Conservation (phyloP, 2,329 filamentous ascomycete species). For the Rutstroemia sp. region DNA sequence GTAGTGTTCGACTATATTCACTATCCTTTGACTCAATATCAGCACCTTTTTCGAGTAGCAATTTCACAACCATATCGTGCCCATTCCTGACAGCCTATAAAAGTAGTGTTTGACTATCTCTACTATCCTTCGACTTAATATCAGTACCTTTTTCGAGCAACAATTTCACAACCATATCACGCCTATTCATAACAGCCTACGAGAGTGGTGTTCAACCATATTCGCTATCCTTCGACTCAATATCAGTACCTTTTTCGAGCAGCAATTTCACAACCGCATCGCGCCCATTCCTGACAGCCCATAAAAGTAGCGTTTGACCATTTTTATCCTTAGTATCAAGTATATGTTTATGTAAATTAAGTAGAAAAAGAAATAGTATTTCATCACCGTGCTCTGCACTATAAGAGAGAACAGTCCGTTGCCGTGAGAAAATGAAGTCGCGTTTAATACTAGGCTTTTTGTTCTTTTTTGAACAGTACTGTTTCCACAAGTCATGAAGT, state of each 20-base stretch:
- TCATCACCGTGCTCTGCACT: conserved; percentile 10
- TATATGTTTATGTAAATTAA: background rate
- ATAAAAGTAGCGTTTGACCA: too few relatives aligned
- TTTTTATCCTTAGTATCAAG: background rate
- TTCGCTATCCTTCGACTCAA: too few relatives aligned
- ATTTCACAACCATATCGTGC: background rate
- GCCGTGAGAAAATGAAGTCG: conserved; percentile 12
- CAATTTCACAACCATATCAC: conserved; percentile 12
- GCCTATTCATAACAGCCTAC: background rate
- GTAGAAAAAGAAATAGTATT: background rate
- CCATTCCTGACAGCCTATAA: background rate
- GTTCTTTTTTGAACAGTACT: conserved; percentile 3
- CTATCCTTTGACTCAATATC: too few relatives aligned
- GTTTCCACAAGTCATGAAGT: conserved; percentile 10
- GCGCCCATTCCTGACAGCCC: too few relatives aligned
- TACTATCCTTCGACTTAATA: background rate
- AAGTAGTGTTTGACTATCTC: conserved; percentile 8
- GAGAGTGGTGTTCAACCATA: too few relatives aligned
- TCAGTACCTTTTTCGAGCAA: background rate
- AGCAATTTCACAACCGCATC: too few relatives aligned
- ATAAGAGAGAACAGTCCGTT: conserved; percentile 5
- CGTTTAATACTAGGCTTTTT: background rate
- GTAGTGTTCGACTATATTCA: too few relatives aligned
- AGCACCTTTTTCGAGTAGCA: too few relatives aligned
- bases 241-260: too few relatives aligned